Evolutionary conservation across 2,329 filamentous ascomycete species (phyloP), one percentile per base, ranked within the genome.

Genomic region (Hypoxylon sp.): DNA sequence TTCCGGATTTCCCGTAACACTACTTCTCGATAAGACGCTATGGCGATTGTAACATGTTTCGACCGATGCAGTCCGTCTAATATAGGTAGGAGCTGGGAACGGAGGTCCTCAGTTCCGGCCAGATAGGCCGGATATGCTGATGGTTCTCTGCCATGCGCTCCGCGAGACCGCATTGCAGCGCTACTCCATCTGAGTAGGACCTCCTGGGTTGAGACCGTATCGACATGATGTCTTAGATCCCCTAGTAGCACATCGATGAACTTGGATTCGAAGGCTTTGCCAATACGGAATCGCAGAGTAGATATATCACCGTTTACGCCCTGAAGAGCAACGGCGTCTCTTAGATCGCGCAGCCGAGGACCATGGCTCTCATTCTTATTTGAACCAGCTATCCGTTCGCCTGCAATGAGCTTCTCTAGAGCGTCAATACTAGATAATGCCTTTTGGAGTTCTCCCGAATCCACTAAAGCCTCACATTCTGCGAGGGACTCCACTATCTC

Each of bases 181-280:
- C 87, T 90, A 60, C 91, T 93, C 93, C 95, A 98, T 71, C 96
- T 88, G 73, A 93, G 89, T 11, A 99, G 81, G 1, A 97, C 95
- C 51, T 93, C 90, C 34, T 89, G 82, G 0, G 82, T 82, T 0
- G 93, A 89, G 2, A 96, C 90, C 2, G 85, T 88, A 58, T 92
- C 89, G 28, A 94, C 85, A 77, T 99, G 96, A n/a, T 87, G 85
- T 56, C 92, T 89, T 43, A 98, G 80, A 79, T 99, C 96, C 2
- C 85, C 86, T 30, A 98, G 84, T 17, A 99, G 84, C 28, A 92
- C 88, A 65, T 90, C 88, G 30, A 96, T 84, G 74, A 98, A 97
- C 48, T 90, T 90, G 1, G 86, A 82, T 77, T 98, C 94, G 76
- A 94, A 98, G 0, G 90, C 92, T 78, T 91, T 94, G 21, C 96